A percentile compares a stretch with the other conserved stretches of the same genome.
Evolutionary conservation across 768 basidiomycete species (phyloP).

Genomic region (Agaricus blazei): DNA sequence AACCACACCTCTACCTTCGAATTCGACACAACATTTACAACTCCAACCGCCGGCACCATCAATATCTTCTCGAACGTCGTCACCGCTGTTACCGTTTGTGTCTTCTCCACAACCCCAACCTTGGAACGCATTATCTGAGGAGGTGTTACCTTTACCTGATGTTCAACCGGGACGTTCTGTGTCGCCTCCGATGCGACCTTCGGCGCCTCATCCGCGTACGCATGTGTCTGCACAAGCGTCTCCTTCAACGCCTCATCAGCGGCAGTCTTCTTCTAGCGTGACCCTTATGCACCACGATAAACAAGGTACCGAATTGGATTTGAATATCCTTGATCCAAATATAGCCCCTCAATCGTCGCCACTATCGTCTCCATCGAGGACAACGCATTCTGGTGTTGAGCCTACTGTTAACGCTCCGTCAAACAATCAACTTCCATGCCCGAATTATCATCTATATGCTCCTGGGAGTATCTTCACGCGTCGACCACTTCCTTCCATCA

Average conservation of each 20-base stretch:
- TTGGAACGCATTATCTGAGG: not conserved
- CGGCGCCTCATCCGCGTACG: not conserved
- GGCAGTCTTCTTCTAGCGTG: not conserved
- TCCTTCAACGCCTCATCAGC: not conserved
- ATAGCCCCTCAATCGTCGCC: too few species aligned
- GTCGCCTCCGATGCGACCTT: not conserved
- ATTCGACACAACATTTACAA: not conserved
- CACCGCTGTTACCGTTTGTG: not conserved
- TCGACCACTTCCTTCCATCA: not conserved
- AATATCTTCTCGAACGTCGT: not conserved
- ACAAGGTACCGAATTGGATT: too few species aligned
- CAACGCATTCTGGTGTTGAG: too few species aligned
- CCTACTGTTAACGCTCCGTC: not conserved
- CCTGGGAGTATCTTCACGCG: not conserved
- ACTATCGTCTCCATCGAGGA: too few species aligned
- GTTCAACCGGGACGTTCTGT: not conserved
- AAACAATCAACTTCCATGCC: not conserved
- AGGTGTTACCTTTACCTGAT: not conserved
- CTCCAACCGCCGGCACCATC: not conserved
- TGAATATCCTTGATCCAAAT: too few species aligned
- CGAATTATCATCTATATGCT: slow-evolving; percentile 1
- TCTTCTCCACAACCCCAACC: not conserved
- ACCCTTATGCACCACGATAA: too few species aligned
- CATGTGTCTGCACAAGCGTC: not conserved
- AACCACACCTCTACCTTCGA: not conserved